Base-by-base conservation (phyloP, 768 basidiomycete genomes). In the Lactifluus subvellereus region DNA sequence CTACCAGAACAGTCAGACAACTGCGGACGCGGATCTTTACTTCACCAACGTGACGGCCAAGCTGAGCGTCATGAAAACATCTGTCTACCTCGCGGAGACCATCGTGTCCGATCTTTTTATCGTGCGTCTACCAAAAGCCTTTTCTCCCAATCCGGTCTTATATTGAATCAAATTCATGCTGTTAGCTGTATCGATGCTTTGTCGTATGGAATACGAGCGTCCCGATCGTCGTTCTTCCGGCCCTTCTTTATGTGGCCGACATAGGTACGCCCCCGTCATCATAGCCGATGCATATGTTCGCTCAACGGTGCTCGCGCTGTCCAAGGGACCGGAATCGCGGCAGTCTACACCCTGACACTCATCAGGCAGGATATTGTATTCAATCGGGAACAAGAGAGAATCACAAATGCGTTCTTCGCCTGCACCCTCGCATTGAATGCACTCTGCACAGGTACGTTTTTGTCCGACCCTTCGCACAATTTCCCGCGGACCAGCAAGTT, bases 81-180 rank as follows among this genome's bases (percentile, higher is more conserved):
- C 57, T 7, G 35, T 66, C 22, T 66, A 66, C 37, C 65, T 66
- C 16, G 53, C 13, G 6, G 57, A 55, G 57, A 66, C 65, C 2
- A 10, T 59, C 10, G 65, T 62, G 5, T 66, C 65, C n/a, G 65
- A 66, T 32, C 40, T 66, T 11, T 66, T 66, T 27, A 64, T 66
- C 40, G 65, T 66, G 27, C n/a, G 65, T 55, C 13, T 6, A 53
- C 20, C 37, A 0, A 27, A 4, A 14, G 35, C 40, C 13, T 1
- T 11, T 30, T 57, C 51, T 59, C 30, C 33, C 40, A 3, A 22
- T n/a, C 20, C 27, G 42, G 9, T 37, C 1, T 4, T 22, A 16
- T 43, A 10, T 18, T 14, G 33, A 52, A 8, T 27, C 14, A 4
- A 43, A 2, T 32, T 35, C 38, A 4, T 20, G 8, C 6, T 38